Percentiles rank a stretch among this genome's conserved stretches.
These are phyloP conservation scores for Carex kokanica DNA, from an alignment of 176 grass and related monocot genomes.

Conservation along the genomic window DNA sequence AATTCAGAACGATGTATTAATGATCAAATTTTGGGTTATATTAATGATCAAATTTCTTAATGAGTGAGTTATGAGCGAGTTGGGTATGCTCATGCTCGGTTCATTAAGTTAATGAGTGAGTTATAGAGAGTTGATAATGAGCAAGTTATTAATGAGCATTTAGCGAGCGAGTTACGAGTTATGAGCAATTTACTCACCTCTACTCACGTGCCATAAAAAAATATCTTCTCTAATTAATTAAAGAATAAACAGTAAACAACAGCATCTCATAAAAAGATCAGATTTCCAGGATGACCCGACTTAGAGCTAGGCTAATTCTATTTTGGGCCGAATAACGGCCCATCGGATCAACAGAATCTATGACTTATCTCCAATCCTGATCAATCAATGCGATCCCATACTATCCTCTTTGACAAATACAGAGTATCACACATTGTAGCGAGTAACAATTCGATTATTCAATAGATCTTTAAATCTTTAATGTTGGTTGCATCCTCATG, in stretches of 20 bases:
- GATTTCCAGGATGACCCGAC: not conserved
- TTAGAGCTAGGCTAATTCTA: not conserved
- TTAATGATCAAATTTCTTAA: no score
- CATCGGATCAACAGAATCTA: not conserved
- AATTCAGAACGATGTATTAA: no score
- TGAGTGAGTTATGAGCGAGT: no score
- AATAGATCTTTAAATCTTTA: not conserved
- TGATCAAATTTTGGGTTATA: no score
- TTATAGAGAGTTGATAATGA: no score
- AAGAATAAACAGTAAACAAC: not conserved
- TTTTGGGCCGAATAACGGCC: not conserved
- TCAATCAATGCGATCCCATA: not conserved
- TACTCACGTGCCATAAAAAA: not conserved
- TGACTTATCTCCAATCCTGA: not conserved
- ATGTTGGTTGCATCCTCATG: not conserved
- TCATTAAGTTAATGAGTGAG: no score
- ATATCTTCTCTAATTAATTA: not conserved
- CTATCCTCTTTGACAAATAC: not conserved
- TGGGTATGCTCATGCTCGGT: no score
- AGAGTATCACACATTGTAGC: not conserved
- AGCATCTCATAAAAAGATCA: not conserved
- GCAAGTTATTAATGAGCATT: no score
- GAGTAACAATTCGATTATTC: not conserved
- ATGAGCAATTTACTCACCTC: no score
- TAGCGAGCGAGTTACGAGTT: no score